These are phyloP conservation scores for Tripterygium wilfordii DNA, from an alignment of 177 flowering plant genomes.

Conservation along the genomic window DNA sequence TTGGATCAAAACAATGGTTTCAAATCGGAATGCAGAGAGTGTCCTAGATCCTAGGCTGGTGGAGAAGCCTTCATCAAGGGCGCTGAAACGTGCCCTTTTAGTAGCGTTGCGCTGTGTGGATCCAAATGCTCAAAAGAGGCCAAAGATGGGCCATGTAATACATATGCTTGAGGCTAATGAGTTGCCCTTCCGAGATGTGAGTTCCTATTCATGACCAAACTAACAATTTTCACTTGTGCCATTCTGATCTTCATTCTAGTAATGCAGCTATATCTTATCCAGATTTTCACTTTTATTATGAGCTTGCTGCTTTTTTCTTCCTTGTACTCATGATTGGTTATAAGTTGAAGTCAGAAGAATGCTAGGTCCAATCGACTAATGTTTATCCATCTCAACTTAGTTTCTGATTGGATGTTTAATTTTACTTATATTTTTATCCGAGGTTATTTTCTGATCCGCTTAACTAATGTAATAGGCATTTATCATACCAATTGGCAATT, in stretches of 20 bases:
- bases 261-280: background rate
- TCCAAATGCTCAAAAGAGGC: constrained; percentile 67
- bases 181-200: constrained; percentile 59
- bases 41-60: constrained; percentile 61
- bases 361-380: too few species aligned
- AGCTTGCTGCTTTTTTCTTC: too few species aligned
- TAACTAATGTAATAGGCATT: too few species aligned
- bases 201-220: constrained; percentile 6
- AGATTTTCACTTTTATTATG: background rate
- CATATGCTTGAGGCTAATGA: constrained; percentile 84
- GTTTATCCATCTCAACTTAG: too few species aligned
- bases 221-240: background rate
- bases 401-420: too few species aligned
- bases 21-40: constrained; percentile 54
- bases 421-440: too few species aligned
- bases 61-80: constrained; percentile 62
- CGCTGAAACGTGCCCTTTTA: constrained; percentile 62
- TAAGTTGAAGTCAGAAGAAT: too few species aligned
- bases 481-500: too few species aligned
- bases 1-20: constrained; percentile 70
- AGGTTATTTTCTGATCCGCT: too few species aligned
- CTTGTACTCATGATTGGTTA: too few species aligned
- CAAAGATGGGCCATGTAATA: constrained; percentile 76
- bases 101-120: constrained; percentile 74
- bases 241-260: background rate